phyloP scores from a whole-genome alignment of 2,329 filamentous ascomycete species.

The Microcyclospora pomicola region DNA sequence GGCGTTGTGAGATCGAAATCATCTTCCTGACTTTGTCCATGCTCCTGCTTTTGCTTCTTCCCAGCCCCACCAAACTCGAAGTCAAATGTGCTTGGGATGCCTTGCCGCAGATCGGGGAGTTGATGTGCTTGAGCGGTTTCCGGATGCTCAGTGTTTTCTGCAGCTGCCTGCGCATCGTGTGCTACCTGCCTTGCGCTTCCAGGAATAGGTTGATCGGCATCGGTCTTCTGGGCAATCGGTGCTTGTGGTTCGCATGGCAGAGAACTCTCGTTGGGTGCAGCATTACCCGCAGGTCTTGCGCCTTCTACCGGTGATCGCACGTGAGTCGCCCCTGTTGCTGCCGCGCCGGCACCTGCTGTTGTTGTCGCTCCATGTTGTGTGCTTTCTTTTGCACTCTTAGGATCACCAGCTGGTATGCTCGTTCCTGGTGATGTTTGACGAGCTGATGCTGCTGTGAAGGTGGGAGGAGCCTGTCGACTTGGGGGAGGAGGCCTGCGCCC shows the following conservation, averaged over 20 bases:
- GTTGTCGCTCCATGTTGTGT: constrained; percentile 24
- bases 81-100: constrained; percentile 81
- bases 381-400: constrained; percentile 27
- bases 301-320: constrained; percentile 15
- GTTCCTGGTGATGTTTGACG: constrained; percentile 23
- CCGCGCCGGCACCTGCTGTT: constrained; percentile 7
- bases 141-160: constrained; percentile 14
- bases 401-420: constrained; percentile 22
- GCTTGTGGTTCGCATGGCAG: constrained; percentile 8
- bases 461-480: constrained; percentile 7
- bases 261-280: constrained; percentile 11
- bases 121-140: constrained; percentile 33
- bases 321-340: constrained; percentile 5
- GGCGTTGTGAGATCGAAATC: constrained; percentile 16
- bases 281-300: constrained; percentile 24
- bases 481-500: constrained; percentile 10
- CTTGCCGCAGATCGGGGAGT: constrained; percentile 82
- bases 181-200: constrained; percentile 14
- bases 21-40: constrained; percentile 18
- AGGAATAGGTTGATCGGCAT: constrained; percentile 16
- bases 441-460: constrained; percentile 9
- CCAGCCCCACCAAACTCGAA: constrained; percentile 49
- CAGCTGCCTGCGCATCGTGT: constrained; percentile 15
- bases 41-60: constrained; percentile 15
- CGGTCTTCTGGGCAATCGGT: constrained; percentile 18